phyloP scores from a whole-genome alignment of 2,329 filamentous ascomycete genomes.

The Rutstroemia sp. region DNA sequence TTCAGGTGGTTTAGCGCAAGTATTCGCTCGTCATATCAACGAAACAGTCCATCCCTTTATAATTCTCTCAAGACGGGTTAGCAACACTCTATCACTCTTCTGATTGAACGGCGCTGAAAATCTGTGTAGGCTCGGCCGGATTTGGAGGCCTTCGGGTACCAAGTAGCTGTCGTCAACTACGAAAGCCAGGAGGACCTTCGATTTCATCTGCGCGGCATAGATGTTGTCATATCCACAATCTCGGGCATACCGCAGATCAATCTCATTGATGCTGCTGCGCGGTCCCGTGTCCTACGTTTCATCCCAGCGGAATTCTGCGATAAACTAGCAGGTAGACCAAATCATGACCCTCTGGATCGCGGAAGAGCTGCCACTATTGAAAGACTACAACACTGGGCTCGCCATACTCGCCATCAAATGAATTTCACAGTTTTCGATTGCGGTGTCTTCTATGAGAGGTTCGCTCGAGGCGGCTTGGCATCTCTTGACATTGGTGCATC shows the following conservation, averaged over 20 bases:
- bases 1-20: slow-evolving; percentile 50
- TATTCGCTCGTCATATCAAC: slow-evolving; percentile 52
- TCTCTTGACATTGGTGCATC: slow-evolving; percentile 50
- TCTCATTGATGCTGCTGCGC: slow-evolving; percentile 64
- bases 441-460: slow-evolving; percentile 69
- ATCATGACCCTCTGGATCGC: slow-evolving; percentile 53
- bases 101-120: neutral
- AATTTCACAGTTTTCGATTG: slow-evolving; percentile 66
- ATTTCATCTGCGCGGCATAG: slow-evolving; percentile 62
- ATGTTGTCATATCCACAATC: slow-evolving; percentile 70
- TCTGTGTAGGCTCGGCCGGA: slow-evolving; percentile 30
- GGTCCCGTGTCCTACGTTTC: slow-evolving; percentile 58
- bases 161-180: slow-evolving; percentile 65
- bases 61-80: slow-evolving; percentile 59
- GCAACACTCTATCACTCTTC: slow-evolving; percentile 19
- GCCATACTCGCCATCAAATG: slow-evolving; percentile 43
- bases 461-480: slow-evolving; percentile 59
- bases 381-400: slow-evolving; percentile 46
- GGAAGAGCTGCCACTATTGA: slow-evolving; percentile 49
- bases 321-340: slow-evolving; percentile 44
- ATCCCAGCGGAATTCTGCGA: slow-evolving; percentile 74
- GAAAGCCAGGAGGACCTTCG: slow-evolving; percentile 47
- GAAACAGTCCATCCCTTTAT: slow-evolving; percentile 61
- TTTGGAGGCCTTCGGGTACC: slow-evolving; percentile 40
- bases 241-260: slow-evolving; percentile 58